Percentiles rank a stretch among this genome's conserved stretches.
Evolutionary conservation across 2,329 filamentous ascomycete species (phyloP).

Genomic region (Monosporascus ibericus): DNA sequence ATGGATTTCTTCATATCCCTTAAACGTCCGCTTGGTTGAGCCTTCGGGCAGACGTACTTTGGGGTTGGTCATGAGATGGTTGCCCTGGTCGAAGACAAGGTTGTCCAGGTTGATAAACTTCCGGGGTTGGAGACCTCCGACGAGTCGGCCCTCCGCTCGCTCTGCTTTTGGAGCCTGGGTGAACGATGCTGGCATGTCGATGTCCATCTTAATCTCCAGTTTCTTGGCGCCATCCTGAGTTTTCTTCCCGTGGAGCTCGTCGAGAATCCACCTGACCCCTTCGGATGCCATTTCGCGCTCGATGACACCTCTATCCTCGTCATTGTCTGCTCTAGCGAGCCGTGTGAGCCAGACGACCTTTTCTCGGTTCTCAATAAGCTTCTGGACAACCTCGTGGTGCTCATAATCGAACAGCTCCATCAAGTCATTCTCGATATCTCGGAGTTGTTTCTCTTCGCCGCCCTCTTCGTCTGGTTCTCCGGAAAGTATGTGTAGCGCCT

Average conservation of each 20-base stretch:
- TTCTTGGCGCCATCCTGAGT: conserved; percentile 56
- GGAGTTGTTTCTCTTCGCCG: conserved; percentile 75
- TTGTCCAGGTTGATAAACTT: conserved; percentile 92
- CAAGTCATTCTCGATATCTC: conserved; percentile 95
- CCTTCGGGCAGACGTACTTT: conserved; percentile 91
- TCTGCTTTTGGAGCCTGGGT: conserved; percentile 46
- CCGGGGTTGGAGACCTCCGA: conserved; percentile 79
- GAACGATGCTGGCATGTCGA: conserved; percentile 64
- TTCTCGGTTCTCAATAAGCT: conserved; percentile 84
- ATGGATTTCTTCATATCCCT: conserved; percentile 98
- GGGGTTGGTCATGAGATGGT: conserved; percentile 98
- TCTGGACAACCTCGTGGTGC: conserved; percentile 85
- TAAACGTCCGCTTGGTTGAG: conserved; percentile 91
- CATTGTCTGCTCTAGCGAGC: conserved; percentile 75
- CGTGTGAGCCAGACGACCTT: conserved; percentile 94
- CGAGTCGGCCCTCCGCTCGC: conserved; percentile 59
- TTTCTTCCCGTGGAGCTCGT: conserved; percentile 76
- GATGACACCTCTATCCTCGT: conserved; percentile 67
- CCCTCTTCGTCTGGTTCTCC: conserved; percentile 64
- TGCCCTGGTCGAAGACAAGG: conserved; percentile 93
- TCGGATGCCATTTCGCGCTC: conserved; percentile 90
- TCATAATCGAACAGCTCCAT: conserved; percentile 99
- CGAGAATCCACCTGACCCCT: conserved; percentile 78
- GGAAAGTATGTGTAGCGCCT: conserved; percentile 76
- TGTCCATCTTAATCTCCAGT: conserved; percentile 92